These are phyloP conservation scores for Eurotiales sp. DNA, from an alignment of 2,329 filamentous ascomycete species.

Conservation along the genomic window DNA sequence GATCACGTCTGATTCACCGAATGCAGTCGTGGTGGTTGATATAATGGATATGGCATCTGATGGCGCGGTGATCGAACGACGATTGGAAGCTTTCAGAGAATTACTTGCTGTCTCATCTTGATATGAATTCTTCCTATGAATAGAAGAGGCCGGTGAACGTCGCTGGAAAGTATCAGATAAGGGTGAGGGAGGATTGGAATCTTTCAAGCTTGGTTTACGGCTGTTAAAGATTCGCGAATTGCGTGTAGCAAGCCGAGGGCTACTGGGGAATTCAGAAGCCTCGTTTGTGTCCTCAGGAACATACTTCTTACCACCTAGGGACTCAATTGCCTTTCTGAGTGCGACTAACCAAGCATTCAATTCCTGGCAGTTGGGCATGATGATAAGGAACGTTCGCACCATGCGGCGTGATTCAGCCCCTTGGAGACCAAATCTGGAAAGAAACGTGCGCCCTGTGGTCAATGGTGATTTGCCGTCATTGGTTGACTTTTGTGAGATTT, in stretches of 20 bases:
- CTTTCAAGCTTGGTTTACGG: constrained; percentile 21
- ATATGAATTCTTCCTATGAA: constrained; percentile 11
- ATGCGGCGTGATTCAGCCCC: constrained; percentile 30
- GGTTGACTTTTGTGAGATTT: constrained; percentile 39
- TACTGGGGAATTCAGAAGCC: constrained; percentile 1
- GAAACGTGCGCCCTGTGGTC: constrained; percentile 28
- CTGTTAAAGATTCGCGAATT: neutral
- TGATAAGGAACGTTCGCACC: constrained; percentile 40
- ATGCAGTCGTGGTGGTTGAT: constrained; percentile 17
- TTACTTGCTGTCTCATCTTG: constrained; percentile 9
- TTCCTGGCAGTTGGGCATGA: constrained; percentile 42
- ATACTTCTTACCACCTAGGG: constrained; percentile 44
- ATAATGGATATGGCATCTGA: constrained; percentile 20
- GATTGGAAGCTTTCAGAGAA: constrained; percentile 17
- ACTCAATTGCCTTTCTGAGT: constrained; percentile 44
- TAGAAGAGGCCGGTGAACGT: constrained; percentile 3
- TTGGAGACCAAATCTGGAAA: constrained; percentile 40
- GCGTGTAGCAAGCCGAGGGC: neutral
- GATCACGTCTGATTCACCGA: constrained; percentile 20
- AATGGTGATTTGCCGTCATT: constrained; percentile 25
- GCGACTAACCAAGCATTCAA: constrained; percentile 45
- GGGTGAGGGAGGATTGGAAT: constrained; percentile 23
- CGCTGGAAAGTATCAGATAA: neutral
- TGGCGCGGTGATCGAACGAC: constrained; percentile 19
- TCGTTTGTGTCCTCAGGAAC: constrained; percentile 32